Conservation (phyloP, 192 early-diverging fungal species). For the Entrophospora sp. region DNA sequence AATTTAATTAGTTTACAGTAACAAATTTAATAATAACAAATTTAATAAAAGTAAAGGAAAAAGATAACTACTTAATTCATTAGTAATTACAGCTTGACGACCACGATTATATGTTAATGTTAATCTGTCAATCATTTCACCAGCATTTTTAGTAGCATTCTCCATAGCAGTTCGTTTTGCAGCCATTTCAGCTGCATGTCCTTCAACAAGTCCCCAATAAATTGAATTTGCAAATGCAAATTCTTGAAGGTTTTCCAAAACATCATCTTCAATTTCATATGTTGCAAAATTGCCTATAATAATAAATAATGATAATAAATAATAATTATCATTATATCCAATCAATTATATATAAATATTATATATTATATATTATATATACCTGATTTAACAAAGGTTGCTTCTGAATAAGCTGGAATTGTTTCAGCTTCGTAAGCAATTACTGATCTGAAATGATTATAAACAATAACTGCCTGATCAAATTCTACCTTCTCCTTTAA, state of each 20-base stretch:
- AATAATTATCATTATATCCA: neutral
- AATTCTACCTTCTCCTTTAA: constrained; percentile 49
- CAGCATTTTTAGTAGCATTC: constrained; percentile 99
- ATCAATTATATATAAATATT: neutral
- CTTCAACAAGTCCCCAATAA: constrained; percentile 95
- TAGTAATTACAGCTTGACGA: constrained; percentile 97
- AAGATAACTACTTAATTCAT: constrained; percentile 68
- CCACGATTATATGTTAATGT: constrained; percentile 95
- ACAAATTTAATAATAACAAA: neutral
- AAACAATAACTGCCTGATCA: constrained; percentile 73
- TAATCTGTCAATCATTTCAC: constrained; percentile 94
- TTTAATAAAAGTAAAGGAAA: neutral
- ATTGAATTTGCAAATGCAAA: constrained; percentile 90
- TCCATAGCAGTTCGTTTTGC: constrained; percentile 98
- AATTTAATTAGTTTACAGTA: constrained; percentile 8
- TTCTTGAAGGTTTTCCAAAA: constrained; percentile 82
- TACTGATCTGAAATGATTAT: constrained; percentile 91
- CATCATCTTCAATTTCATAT: constrained; percentile 87
- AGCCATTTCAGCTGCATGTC: constrained; percentile 91
- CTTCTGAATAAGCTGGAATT: constrained; percentile 55
- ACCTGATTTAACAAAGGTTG: constrained; percentile 67
- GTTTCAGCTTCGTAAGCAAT: constrained; percentile 83
- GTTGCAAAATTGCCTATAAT: constrained; percentile 66
- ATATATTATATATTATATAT: constrained; percentile 14
- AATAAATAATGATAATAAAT: constrained; percentile 13